phyloP scores from a whole-genome alignment of 2,329 filamentous ascomycete species.

The Colletotrichum destructivum region DNA sequence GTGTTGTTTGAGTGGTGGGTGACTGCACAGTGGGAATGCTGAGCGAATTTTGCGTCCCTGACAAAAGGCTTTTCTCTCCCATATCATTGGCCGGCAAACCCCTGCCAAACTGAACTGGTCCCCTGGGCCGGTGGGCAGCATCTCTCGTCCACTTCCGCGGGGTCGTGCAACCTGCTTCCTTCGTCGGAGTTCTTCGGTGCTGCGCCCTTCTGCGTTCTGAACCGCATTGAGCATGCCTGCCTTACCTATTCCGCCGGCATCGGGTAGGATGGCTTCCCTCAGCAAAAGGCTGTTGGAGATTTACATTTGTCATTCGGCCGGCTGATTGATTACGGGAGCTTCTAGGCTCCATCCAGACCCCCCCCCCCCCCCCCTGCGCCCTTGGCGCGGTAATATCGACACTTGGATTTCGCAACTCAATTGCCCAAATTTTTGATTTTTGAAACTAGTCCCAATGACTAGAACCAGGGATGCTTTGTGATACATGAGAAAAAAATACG shows the following conservation, averaged over 20 bases:
- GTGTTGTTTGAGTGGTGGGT: conserved; percentile 7
- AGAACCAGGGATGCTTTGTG: conserved; percentile 23
- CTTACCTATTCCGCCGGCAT: conserved; percentile 27
- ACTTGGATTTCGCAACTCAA: not conserved
- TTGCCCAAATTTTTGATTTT: not conserved
- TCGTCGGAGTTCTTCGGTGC: conserved; percentile 31
- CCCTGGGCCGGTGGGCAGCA: not conserved
- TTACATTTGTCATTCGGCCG: conserved; percentile 23
- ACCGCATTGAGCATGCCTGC: conserved; percentile 12
- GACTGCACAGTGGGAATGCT: conserved; percentile 25
- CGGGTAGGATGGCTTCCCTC: conserved; percentile 13
- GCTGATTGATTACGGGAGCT: not conserved
- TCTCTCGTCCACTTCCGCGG: conserved; percentile 11
- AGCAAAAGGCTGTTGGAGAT: not conserved
- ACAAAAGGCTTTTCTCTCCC: conserved; percentile 27
- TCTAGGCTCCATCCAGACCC: not conserved
- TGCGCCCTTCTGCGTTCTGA: not conserved
- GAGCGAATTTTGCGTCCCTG: conserved; percentile 29
- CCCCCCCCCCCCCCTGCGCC: too few relatives aligned
- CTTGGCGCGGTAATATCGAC: not conserved
- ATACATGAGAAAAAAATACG: conserved; percentile 25
- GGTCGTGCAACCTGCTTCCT: conserved; percentile 7
- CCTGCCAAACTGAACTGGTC: not conserved
- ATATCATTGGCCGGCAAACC: conserved; percentile 21
- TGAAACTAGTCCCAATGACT: not conserved